phyloP scores from a whole-genome alignment of 768 basidiomycete species.

The Boletus barrowsii region DNA sequence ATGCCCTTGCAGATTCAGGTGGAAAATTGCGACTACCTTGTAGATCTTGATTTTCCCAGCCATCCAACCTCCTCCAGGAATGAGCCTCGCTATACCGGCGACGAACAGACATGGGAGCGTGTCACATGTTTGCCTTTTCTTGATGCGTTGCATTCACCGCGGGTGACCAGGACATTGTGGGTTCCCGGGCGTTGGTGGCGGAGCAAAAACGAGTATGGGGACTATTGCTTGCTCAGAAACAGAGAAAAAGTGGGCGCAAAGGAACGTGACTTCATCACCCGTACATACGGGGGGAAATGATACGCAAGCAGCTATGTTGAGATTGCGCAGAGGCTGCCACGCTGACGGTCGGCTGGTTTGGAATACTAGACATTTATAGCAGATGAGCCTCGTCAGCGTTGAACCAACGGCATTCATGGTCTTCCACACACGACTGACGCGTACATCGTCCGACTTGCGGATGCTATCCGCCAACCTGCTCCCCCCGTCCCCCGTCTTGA shows the following conservation, averaged over 20 bases:
- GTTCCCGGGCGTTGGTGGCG: constrained; percentile 72
- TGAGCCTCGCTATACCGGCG: constrained; percentile 79
- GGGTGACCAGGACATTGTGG: constrained; percentile 77
- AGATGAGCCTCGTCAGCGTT: not conserved
- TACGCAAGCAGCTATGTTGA: constrained; percentile 5
- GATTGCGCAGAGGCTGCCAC: constrained; percentile 19
- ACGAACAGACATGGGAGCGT: constrained; percentile 72
- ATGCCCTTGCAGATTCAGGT: constrained; percentile 53
- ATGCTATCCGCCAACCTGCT: constrained; percentile 34
- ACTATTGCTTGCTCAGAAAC: constrained; percentile 86
- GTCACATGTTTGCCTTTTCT: constrained; percentile 82
- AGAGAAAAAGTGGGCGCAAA: constrained; percentile 32
- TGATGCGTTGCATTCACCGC: constrained; percentile 70
- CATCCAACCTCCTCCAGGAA: constrained; percentile 51
- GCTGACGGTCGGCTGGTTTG: constrained; percentile 9
- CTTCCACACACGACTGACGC: constrained; percentile 30
- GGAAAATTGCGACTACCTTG: constrained; percentile 79
- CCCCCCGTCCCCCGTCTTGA: constrained; percentile 48
- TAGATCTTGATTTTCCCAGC: constrained; percentile 85
- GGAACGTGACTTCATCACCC: constrained; percentile 19
- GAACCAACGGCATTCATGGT: constrained; percentile 9
- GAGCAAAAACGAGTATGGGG: constrained; percentile 71
- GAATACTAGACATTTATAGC: constrained; percentile 18
- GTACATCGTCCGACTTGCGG: constrained; percentile 42
- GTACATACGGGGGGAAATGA: constrained; percentile 5